Conservation (phyloP, 2,329 filamentous ascomycete genomes). For the Chaetomiaceae sp. region DNA sequence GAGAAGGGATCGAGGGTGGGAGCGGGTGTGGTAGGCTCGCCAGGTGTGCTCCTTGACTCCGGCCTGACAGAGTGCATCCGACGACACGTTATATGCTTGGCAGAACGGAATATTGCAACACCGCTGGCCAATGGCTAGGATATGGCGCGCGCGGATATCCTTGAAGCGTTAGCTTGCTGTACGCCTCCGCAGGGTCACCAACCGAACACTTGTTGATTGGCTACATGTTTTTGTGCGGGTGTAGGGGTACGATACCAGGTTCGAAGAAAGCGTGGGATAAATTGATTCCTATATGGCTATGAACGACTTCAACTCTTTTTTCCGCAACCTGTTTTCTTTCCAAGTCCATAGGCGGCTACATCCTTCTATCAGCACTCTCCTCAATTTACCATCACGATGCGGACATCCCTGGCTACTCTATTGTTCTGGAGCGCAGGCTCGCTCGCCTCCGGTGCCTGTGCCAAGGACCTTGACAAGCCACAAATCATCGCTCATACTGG, state of each 20-base stretch:
- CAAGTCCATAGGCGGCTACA: not conserved
- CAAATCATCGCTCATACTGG: slow-evolving; percentile 8
- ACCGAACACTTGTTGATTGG: too few relatives aligned
- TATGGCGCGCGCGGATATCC: too few relatives aligned
- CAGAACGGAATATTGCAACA: not conserved
- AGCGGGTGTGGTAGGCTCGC: too few relatives aligned
- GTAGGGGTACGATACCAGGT: too few relatives aligned
- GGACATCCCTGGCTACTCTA: not conserved
- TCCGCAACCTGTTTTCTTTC: not conserved
- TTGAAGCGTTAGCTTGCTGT: too few relatives aligned
- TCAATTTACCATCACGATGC: not conserved
- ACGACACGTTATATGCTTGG: not conserved
- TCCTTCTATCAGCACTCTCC: not conserved
- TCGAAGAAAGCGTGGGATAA: too few relatives aligned
- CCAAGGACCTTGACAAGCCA: not conserved
- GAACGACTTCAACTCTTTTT: not conserved
- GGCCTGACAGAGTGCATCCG: not conserved
- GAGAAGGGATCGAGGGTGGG: too few relatives aligned
- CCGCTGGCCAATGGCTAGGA: not conserved
- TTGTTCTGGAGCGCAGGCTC: slow-evolving; percentile 1
- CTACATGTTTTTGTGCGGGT: too few relatives aligned
- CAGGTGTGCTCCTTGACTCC: not conserved
- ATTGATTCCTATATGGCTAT: too few relatives aligned
- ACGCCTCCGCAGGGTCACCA: too few relatives aligned
- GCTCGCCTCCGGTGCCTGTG: not conserved